Evolutionary conservation across 1,284 basidiomycete species (phyloP), one percentile per base, ranked within the genome.

Genomic region (Malassezia globosa): DNA sequence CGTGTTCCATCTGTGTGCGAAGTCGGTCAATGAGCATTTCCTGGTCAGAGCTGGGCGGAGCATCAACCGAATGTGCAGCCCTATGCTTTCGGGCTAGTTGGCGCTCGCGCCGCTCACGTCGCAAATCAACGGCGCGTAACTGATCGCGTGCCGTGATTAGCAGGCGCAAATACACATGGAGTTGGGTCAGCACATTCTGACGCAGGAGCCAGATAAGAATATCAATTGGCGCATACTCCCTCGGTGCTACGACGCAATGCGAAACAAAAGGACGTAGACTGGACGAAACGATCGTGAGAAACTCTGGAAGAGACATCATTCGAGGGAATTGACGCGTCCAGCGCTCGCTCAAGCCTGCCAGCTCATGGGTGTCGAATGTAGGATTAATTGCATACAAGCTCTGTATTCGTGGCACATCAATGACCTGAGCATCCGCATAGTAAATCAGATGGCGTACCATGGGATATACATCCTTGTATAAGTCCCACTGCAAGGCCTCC

Each of bases 141-240:
- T 95, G 95, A 50, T 95, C 75, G 35, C 80, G 79, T 2, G 78
- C 76, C 0, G 84, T 82, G 0, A 84, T 87, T 18, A 90, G 78
- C 27, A 96, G 77, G 31, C 90, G 81, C 43, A 92, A 80, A 34
- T 84, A 81, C 7, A 89, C 80, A 68, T 90, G 89, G 37, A 90
- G 77, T 26, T 87, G 85, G 47, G 85, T 79, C 19, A 95, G 76
- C 51, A 96, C 77, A 59, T 87, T 85, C 42, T 82, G 80, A 57
- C 85, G 83, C 31, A 97, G 77, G 75, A 96, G 80, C 89, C 90
- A 97, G 37, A 84, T 74, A n/a, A 96, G 80, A 29, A 89, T 83
- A 34, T 85, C 81, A 48, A 84, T 78, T 66, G 85, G 92, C 35
- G 81, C 72, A 13, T 80, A 43, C 11, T 49, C 49, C 33, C 58